phyloP scores from a whole-genome alignment of 225 moss, liverwort and hornwort species.

The Takakia lepidozioides region DNA sequence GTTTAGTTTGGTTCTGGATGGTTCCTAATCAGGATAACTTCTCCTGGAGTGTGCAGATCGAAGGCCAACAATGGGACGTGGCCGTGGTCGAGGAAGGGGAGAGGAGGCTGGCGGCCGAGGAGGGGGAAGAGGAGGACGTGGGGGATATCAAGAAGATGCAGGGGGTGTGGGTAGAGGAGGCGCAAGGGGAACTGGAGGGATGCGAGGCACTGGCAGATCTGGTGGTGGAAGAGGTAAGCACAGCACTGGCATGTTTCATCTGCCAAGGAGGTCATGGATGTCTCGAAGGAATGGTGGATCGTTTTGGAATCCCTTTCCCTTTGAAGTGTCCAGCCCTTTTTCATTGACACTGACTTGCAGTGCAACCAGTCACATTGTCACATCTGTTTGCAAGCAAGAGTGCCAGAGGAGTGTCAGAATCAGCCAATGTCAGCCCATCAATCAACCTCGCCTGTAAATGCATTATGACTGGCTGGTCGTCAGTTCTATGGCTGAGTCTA shows the following conservation, averaged over 20 bases:
- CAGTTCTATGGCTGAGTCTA: too few relatives aligned
- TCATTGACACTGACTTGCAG: too few relatives aligned
- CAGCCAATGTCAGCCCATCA: too few relatives aligned
- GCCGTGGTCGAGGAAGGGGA: conserved; percentile 67
- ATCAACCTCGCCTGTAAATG: too few relatives aligned
- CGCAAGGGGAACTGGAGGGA: conserved; percentile 54
- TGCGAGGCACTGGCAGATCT: conserved; percentile 62
- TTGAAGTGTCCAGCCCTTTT: too few relatives aligned
- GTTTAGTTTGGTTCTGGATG: too few relatives aligned
- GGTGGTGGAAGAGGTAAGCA: conserved; percentile 74
- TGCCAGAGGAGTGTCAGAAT: too few relatives aligned
- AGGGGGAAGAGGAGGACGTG: conserved; percentile 53
- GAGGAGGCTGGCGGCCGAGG: conserved; percentile 59
- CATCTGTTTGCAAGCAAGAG: too few relatives aligned
- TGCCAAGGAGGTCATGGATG: neutral
- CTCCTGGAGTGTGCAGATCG: conserved; percentile 70
- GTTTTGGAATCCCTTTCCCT: too few relatives aligned
- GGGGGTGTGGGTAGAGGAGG: conserved; percentile 55
- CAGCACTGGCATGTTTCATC: neutral
- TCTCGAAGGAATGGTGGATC: neutral
- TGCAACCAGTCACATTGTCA: neutral
- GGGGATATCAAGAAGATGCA: conserved; percentile 62
- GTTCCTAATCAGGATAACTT: too few relatives aligned
- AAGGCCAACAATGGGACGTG: conserved; percentile 61
- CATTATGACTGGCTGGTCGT: too few relatives aligned